Evolutionary conservation across 352 stramenopile species (phyloP), one percentile per base, ranked within the genome.

Genomic region (Pythium insidiosum): DNA sequence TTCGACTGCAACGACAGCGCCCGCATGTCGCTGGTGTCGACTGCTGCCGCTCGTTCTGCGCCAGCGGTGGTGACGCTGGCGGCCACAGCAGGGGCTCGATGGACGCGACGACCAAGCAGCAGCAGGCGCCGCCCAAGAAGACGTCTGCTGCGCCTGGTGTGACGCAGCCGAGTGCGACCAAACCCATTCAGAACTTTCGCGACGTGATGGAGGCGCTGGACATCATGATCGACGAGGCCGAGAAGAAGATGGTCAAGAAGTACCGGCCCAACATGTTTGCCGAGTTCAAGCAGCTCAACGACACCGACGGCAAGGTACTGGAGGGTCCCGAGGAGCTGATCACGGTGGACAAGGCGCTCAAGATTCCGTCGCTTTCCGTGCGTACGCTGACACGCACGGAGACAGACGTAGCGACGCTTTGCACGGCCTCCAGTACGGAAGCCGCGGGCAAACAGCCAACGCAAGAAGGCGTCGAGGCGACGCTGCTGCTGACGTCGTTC

Each of bases 221-320:
- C 50, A 66, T 74, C 43, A 80, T 92, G 68, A 79, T 92, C 31
- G 71, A 88, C 36, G 80, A 92, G 43, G 79, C 79, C 10, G 80
- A 89, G 45, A 78, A 79, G 56, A 92, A 92, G 51, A 58, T 83
- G 20, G 74, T 78, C 55, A 89, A 88, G 56, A 85, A 89, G 56
- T 93, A 93, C 61, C 61, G 78, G 1, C 81, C 81, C 43, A 88
- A 93, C 44, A 89, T 89, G 68, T 90, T 93, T 41, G 76, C 63
- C 41, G 81, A 93, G 63, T 90, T 91, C 61, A 93, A 93, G 62
- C 66, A 86, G 59, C 78, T 88, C 50, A 93, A 93, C 61, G 81
- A 93, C 54, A 93, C 73, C 34, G 65, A 84, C 33, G 81, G 81
- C 20, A 93, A 93, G 58, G 66, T 88, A 21, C 41, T 76, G 7